These are phyloP conservation scores for Populus hybrid DNA, from an alignment of 441 rosid species.

Conservation along the genomic window DNA sequence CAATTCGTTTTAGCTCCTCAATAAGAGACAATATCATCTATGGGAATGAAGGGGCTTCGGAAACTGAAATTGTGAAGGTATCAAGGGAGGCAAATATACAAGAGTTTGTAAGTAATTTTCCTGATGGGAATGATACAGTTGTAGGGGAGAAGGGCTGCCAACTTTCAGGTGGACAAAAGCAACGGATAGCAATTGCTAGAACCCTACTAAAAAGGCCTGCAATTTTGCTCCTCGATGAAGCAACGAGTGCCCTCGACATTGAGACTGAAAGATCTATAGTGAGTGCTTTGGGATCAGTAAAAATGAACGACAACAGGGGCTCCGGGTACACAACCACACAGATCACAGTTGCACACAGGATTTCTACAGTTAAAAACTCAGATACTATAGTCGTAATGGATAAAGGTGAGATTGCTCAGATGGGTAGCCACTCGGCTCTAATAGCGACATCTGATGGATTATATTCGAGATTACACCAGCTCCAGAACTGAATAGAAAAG, in stretches of 20 bases:
- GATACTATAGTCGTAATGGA: constrained; percentile 57
- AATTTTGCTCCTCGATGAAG: constrained; percentile 63
- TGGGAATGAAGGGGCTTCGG: constrained; percentile 44
- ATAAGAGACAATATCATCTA: constrained; percentile 31
- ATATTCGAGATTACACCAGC: constrained; percentile 42
- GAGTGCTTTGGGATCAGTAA: constrained; percentile 41
- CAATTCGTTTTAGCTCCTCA: constrained; percentile 41
- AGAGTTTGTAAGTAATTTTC: constrained; percentile 50
- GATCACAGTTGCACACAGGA: constrained; percentile 66
- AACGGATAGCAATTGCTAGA: constrained; percentile 61
- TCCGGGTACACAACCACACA: constrained; percentile 35
- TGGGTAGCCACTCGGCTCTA: constrained; percentile 49
- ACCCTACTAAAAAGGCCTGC: constrained; percentile 55
- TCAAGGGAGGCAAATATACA: constrained; percentile 54
- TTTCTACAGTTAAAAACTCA: constrained; percentile 52
- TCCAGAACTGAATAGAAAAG: constrained; percentile 29
- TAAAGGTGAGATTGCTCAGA: constrained; percentile 51
- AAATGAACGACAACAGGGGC: constrained; percentile 16
- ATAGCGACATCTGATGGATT: constrained; percentile 36
- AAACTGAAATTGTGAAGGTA: constrained; percentile 47
- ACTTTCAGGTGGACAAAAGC: constrained; percentile 71
- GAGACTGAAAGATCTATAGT: constrained; percentile 59
- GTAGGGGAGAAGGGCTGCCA: constrained; percentile 79
- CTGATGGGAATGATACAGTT: constrained; percentile 49
- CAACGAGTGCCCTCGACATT: constrained; percentile 64